Evolutionary conservation across 2,329 filamentous ascomycete genomes (phyloP), one percentile per base, ranked within the genome.

Genomic region (Colletotrichum plurivorum): DNA sequence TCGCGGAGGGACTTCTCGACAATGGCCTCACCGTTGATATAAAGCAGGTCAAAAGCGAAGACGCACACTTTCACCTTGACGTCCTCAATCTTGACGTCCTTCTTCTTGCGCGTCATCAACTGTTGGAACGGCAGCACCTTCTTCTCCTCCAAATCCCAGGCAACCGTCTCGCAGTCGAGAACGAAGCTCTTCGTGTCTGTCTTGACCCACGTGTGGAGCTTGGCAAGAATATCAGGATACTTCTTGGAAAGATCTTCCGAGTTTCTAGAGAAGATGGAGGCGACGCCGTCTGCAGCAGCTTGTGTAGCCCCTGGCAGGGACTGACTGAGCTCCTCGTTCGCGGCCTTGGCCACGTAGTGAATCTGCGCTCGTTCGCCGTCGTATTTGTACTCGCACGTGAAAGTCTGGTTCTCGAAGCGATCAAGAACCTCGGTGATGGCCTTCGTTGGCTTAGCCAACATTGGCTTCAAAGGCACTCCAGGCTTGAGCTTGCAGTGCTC

Each of bases 371-470:
- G 88, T 81, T 99, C 96, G 56, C 96, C 96, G 75, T 99, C 96
- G 77, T 99, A 99, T 80, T 99, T 99, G 86, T 97, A 99, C 79
- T 99, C 96, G 82, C 96, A 99, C 1, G 96, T 98, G 76, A 99
- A 99, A 27, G 92, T 93, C 77, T 97, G 96, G 72, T 93, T 91
- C 78, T 98, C 96, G 73, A 99, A 99, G 5, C 96, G 93, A 80
- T 99, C 95, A 12, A 99, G 87, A 0, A 99, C 96, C 81, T 99
- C 96, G 1, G 95, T 97, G 75, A 99, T 98, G 5, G 96, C 95
- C 80, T 99, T 99, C 10, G 96, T 99, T 3, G 96, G 96, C 76
- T 98, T 98, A 20, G 96, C 96, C 83, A 99, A 87, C 96, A 99
- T 99, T 75, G 96, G 96, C 81, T 99, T 99, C 67, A 99, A 85